phyloP scores from a whole-genome alignment of 2,329 filamentous ascomycete species.

The Sporothrix inflata region DNA sequence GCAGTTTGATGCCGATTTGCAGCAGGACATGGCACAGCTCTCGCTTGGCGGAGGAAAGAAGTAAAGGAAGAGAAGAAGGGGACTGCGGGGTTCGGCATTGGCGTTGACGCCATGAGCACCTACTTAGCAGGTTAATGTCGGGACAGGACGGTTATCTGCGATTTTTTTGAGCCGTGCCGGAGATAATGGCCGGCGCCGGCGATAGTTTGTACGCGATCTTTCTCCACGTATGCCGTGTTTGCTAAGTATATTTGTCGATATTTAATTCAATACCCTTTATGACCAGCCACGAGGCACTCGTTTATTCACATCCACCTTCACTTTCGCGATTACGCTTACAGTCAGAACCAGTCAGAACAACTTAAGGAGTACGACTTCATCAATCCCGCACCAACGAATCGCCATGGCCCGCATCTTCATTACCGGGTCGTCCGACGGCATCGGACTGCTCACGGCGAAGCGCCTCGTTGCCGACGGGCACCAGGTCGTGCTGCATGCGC shows the following conservation, averaged over 20 bases:
- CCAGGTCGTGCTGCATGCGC: slow-evolving; percentile 59
- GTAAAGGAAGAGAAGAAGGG: background rate
- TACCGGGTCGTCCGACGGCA: slow-evolving; percentile 61
- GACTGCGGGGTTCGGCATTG: background rate
- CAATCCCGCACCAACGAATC: background rate
- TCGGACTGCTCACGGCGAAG: slow-evolving; percentile 56
- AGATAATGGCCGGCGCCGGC: background rate
- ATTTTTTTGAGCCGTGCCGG: too few relatives aligned
- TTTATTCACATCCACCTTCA: background rate
- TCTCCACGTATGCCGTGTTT: background rate
- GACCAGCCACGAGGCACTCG: background rate
- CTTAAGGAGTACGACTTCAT: too few relatives aligned
- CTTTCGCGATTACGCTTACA: too few relatives aligned
- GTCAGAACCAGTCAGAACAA: background rate
- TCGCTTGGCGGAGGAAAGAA: background rate
- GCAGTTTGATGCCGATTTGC: slow-evolving; percentile 9
- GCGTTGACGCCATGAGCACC: background rate
- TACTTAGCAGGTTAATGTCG: background rate
- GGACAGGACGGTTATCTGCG: too few relatives aligned
- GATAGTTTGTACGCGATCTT: background rate
- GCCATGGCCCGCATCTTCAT: slow-evolving; percentile 45
- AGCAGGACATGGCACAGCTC: slow-evolving; percentile 21
- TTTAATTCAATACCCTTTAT: background rate
- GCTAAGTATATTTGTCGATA: background rate
- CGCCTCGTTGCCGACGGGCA: slow-evolving; percentile 56